A percentile compares a stretch with the other conserved stretches of the same genome.
phyloP scores from a whole-genome alignment of 192 early-diverging fungal species.

The Jimgerdemannia flammicorona region DNA sequence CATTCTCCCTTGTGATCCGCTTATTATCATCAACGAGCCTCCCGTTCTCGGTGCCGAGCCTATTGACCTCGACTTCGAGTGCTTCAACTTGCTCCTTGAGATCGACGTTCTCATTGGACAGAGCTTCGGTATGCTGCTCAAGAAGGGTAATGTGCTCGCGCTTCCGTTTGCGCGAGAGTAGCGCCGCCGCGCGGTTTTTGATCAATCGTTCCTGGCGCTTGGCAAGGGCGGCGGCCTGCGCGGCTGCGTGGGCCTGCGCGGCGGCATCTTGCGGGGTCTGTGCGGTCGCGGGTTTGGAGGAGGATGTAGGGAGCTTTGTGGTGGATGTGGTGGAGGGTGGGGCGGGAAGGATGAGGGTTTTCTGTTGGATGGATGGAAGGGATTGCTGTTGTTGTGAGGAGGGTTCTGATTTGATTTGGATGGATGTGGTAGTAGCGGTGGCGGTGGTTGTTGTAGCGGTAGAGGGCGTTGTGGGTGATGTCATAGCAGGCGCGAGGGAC shows the following conservation, averaged over 20 bases:
- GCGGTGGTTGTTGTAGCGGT: slow-evolving; percentile 30
- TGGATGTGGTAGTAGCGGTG: slow-evolving; percentile 26
- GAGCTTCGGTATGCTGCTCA: slow-evolving; percentile 50
- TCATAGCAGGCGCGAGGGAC: slow-evolving; percentile 35
- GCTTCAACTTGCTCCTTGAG: slow-evolving; percentile 53
- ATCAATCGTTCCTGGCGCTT: slow-evolving; percentile 88
- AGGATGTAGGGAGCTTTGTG: slow-evolving; percentile 6
- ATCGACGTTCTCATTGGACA: slow-evolving; percentile 54
- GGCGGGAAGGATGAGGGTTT: slow-evolving; percentile 9
- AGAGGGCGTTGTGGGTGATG: slow-evolving; percentile 22
- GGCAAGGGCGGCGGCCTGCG: slow-evolving; percentile 44
- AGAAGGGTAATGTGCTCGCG: slow-evolving; percentile 79
- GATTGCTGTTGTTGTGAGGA: background rate
- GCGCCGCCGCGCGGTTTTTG: slow-evolving; percentile 88
- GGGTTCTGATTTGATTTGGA: slow-evolving; percentile 8
- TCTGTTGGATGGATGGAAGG: slow-evolving; percentile 2
- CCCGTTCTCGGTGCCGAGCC: slow-evolving; percentile 36
- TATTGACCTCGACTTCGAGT: slow-evolving; percentile 52
- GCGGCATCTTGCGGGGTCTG: background rate
- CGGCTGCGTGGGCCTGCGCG: slow-evolving; percentile 12
- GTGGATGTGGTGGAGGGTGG: slow-evolving; percentile 1
- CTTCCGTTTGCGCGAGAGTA: slow-evolving; percentile 86
- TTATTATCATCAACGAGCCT: slow-evolving; percentile 34
- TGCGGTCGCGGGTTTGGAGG: background rate
- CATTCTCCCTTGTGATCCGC: slow-evolving; percentile 29